Percentiles rank a stretch among this genome's conserved stretches.
These are phyloP conservation scores for Grosmannia serpens DNA, from an alignment of 2,329 filamentous ascomycete genomes.

Conservation along the genomic window DNA sequence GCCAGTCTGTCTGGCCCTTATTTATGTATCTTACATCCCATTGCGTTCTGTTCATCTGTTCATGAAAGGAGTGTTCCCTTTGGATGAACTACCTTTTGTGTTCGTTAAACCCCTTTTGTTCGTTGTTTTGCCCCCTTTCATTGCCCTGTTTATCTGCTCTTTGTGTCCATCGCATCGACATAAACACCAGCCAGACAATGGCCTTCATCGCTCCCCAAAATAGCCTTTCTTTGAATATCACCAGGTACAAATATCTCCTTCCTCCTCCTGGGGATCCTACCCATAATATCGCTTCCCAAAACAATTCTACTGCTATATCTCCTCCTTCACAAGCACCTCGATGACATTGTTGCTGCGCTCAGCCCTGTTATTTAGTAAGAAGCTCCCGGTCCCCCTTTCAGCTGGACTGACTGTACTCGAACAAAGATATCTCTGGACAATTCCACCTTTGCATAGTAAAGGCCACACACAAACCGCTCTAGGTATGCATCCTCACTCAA, in stretches of 20 bases:
- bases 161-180: too few relatives aligned
- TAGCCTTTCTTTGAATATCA: neutral
- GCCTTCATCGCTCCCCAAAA: neutral
- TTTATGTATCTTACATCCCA: too few relatives aligned
- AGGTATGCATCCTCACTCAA: neutral
- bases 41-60: too few relatives aligned
- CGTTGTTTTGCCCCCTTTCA: too few relatives aligned
- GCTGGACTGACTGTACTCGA: neutral
- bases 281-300: neutral
- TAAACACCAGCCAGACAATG: neutral
- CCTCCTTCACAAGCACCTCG: neutral
- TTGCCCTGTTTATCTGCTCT: too few relatives aligned
- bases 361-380: neutral
- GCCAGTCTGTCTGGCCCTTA: neutral
- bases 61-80: too few relatives aligned
- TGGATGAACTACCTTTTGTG: too few relatives aligned
- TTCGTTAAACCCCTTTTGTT: too few relatives aligned
- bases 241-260: neutral
- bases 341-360: too few relatives aligned
- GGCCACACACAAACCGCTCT: neutral
- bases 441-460: neutral
- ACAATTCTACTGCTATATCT: neutral
- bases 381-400: neutral
- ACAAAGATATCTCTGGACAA: neutral
- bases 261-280: neutral